phyloP scores from a whole-genome alignment of 148 eudicot genomes.

The Drosera capensis region DNA sequence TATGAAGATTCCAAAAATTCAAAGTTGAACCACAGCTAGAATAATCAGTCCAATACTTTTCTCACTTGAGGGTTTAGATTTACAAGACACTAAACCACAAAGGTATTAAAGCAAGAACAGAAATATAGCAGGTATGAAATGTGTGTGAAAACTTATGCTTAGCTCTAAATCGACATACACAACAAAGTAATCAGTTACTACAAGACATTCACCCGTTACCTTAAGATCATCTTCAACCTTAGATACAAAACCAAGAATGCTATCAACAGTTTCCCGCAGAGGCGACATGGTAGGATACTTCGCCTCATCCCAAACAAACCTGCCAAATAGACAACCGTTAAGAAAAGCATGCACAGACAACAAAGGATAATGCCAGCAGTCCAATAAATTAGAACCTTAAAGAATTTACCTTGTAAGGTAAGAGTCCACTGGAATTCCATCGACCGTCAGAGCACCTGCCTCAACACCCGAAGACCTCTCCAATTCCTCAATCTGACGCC shows the following conservation, averaged over 20 bases:
- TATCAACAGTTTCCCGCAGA: slow-evolving; percentile 64
- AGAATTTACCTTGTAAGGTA: slow-evolving; percentile 65
- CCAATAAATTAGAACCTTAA: background rate
- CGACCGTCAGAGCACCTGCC: slow-evolving; percentile 70
- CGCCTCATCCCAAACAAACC: slow-evolving; percentile 98
- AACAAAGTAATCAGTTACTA: background rate
- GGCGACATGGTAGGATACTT: slow-evolving; percentile 94
- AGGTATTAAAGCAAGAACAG: no score
- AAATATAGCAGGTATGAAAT: background rate
- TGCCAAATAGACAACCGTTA: slow-evolving; percentile 9
- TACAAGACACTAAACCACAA: no score
- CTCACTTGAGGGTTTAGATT: no score
- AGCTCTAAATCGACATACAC: background rate
- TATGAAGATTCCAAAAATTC: no score
- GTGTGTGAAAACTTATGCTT: background rate
- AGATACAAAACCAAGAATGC: slow-evolving; percentile 69
- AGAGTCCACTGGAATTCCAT: slow-evolving; percentile 92
- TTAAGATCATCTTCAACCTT: slow-evolving; percentile 97
- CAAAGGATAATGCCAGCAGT: background rate
- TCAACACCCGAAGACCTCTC: slow-evolving; percentile 69
- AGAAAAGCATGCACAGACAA: background rate
- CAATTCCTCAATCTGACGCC: slow-evolving; percentile 96
- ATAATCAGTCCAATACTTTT: no score
- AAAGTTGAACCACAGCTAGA: no score
- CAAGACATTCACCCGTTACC: slow-evolving; percentile 22